Percentiles rank a stretch among this genome's conserved stretches.
Conservation (phyloP, 164 flowering plant species). For the Cinnamomum chago region DNA sequence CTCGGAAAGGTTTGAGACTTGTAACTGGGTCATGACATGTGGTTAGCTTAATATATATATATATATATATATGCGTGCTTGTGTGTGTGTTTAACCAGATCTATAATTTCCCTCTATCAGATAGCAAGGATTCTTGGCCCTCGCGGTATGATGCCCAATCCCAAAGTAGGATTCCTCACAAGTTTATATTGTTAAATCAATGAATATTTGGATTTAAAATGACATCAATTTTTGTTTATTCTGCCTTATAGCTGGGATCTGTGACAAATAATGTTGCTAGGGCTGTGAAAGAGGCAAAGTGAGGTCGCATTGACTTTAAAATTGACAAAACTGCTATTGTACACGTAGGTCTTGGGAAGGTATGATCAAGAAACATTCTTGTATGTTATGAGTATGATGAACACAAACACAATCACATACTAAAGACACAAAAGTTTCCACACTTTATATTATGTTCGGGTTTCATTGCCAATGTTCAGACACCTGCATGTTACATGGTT, state of each 20-base stretch:
- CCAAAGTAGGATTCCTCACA: slow-evolving; percentile 48
- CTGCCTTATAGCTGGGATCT: slow-evolving; percentile 58
- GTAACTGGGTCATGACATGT: neutral
- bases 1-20: slow-evolving; percentile 55
- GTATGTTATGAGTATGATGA: neutral
- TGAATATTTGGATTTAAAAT: neutral
- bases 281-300: slow-evolving; percentile 69
- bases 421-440: neutral
- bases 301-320: slow-evolving; percentile 59
- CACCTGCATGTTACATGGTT: neutral
- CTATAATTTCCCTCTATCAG: slow-evolving; percentile 33
- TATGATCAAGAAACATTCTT: slow-evolving; percentile 17
- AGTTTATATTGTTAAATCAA: neutral
- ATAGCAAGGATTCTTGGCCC: slow-evolving; percentile 64
- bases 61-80: too few species aligned
- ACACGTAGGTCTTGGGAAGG: slow-evolving; percentile 95
- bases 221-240: slow-evolving; percentile 3
- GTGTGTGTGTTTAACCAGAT: neutral
- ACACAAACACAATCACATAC: neutral
- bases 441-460: neutral
- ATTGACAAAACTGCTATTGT: slow-evolving; percentile 89
- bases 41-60: too few species aligned
- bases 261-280: slow-evolving; percentile 66
- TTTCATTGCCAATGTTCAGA: neutral
- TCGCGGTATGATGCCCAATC: slow-evolving; percentile 77